Conservation (phyloP, 768 basidiomycete genomes). For the Strobilomyces confusus region DNA sequence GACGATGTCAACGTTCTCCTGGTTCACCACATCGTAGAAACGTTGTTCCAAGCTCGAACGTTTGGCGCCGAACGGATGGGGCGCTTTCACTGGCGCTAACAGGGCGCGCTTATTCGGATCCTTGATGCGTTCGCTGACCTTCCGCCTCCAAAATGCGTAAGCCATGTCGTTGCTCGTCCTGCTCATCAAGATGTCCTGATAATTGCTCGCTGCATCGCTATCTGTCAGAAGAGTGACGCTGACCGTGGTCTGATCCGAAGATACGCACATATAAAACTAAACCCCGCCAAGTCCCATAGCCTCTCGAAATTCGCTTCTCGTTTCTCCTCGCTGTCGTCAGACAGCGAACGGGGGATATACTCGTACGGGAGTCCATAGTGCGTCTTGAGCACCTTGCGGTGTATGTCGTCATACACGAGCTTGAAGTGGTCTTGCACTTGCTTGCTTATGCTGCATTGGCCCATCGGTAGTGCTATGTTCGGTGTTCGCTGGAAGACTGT, state of each 20-base stretch:
- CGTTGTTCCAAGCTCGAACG: conserved; percentile 6
- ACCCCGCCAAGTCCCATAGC: conserved; percentile 8
- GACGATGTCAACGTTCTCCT: conserved; percentile 17
- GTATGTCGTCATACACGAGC: conserved; percentile 8
- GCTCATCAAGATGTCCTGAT: background rate
- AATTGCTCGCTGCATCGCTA: conserved; percentile 2
- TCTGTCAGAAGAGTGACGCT: background rate
- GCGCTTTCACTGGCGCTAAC: conserved; percentile 12
- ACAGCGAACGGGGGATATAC: background rate
- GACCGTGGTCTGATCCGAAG: background rate
- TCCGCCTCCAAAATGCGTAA: background rate
- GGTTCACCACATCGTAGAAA: conserved; percentile 14
- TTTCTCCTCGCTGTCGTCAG: conserved; percentile 6
- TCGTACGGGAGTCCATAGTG: background rate
- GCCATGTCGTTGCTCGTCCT: background rate
- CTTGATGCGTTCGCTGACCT: conserved; percentile 10
- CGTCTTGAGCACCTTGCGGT: conserved; percentile 1
- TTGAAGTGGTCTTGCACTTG: conserved; percentile 11
- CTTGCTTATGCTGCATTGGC: conserved; percentile 1
- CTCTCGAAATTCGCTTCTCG: conserved; percentile 8
- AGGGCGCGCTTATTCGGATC: conserved; percentile 9
- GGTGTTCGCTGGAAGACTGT: conserved; percentile 17
- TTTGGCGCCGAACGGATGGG: conserved; percentile 10
- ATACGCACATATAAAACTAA: background rate
- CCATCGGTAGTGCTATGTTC: conserved; percentile 12